These are phyloP conservation scores for Linnemannia elongata DNA, from an alignment of 192 early-diverging fungal genomes.

Conservation along the genomic window DNA sequence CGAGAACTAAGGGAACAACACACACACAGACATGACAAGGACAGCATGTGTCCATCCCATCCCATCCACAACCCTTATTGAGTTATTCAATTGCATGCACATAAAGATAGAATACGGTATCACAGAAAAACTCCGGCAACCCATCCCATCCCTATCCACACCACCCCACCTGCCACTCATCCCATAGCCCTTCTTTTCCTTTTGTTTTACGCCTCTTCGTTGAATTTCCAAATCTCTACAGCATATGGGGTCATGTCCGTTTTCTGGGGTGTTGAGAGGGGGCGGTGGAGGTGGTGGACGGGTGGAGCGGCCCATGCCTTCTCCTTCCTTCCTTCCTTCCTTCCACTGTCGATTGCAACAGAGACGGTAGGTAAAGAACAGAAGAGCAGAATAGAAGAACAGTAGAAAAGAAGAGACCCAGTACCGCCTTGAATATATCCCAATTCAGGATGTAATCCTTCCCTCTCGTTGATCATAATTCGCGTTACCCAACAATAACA, in stretches of 20 bases:
- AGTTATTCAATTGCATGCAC: background rate
- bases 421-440: background rate
- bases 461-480: too few species aligned
- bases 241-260: background rate
- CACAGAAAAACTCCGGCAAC: conserved; percentile 1
- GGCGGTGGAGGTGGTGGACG: background rate
- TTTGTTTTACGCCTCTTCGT: background rate
- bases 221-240: background rate
- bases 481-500: background rate
- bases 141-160: background rate
- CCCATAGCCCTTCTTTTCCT: background rate
- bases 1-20: background rate
- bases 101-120: background rate
- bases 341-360: too few species aligned
- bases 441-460: too few species aligned
- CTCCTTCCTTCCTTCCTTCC: background rate
- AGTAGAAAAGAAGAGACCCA: background rate
- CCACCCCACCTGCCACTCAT: background rate
- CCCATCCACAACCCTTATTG: background rate
- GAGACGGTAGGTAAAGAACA: background rate
- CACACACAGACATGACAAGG: background rate
- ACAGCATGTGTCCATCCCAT: background rate
- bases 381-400: background rate
- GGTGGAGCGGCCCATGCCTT: background rate
- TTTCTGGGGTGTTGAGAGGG: background rate